A percentile compares a stretch with the other conserved stretches of the same genome.
phyloP scores from a whole-genome alignment of 73 alveolate genomes.

The Paramecium sonneborni region DNA sequence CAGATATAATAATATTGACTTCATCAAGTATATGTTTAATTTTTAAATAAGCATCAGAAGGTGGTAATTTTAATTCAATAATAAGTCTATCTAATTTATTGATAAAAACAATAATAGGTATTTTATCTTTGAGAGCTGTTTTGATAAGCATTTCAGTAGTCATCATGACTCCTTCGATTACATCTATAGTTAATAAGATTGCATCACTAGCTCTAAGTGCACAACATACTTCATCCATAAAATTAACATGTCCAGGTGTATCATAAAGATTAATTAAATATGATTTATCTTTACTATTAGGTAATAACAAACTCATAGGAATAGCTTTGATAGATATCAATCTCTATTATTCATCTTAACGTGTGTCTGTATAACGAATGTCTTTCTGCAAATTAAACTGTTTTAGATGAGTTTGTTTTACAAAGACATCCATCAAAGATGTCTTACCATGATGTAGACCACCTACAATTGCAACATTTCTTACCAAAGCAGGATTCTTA shows the following conservation, averaged over 20 bases:
- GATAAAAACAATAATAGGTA: constrained; percentile 90
- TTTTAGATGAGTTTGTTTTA: constrained; percentile 91
- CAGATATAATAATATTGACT: constrained; percentile 77
- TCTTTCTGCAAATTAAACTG: constrained; percentile 63
- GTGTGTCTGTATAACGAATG: constrained; percentile 93
- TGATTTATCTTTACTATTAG: constrained; percentile 97
- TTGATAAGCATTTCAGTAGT: constrained; percentile 82
- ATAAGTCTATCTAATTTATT: constrained; percentile 97
- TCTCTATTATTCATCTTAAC: constrained; percentile 97
- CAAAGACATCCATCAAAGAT: constrained; percentile 94
- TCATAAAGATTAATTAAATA: constrained; percentile 95
- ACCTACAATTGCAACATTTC: constrained; percentile 98
- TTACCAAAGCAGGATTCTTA: constrained; percentile 92
- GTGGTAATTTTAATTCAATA: constrained; percentile 97
- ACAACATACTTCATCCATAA: constrained; percentile 94
- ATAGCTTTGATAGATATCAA: constrained; percentile 91
- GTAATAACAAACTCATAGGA: constrained; percentile 96
- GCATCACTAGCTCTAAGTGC: constrained; percentile 94
- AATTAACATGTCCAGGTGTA: constrained; percentile 99
- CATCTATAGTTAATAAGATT: constrained; percentile 90
- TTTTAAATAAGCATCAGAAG: constrained; percentile 98
- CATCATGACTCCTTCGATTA: constrained; percentile 91
- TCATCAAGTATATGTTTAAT: constrained; percentile 94
- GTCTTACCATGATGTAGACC: constrained; percentile 99
- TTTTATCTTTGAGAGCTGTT: constrained; percentile 83